phyloP scores from a whole-genome alignment of 257 asterid genomes.

The Jacaranda copaia region DNA sequence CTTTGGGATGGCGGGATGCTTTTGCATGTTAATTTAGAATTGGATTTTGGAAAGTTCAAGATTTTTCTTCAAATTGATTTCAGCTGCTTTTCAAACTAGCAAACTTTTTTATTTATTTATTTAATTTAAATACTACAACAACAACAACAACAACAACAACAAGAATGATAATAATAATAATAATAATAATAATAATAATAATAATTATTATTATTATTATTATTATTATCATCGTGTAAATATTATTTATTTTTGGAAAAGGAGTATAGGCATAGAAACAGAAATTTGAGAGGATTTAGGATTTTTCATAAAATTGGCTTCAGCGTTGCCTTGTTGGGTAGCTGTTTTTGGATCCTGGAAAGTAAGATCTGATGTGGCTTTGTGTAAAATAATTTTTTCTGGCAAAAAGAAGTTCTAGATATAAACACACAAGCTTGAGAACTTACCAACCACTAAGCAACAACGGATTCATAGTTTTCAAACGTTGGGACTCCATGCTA shows the following conservation, averaged over 20 bases:
- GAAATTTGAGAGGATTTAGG: neutral
- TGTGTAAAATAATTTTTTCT: neutral
- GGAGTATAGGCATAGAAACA: neutral
- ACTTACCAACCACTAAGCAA: neutral
- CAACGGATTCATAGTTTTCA: neutral
- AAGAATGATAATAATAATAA: too few relatives aligned
- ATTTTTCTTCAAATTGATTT: neutral
- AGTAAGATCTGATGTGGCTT: neutral
- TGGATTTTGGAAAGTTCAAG: neutral
- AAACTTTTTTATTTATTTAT: too few relatives aligned
- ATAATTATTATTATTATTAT: conserved; percentile 1
- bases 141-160: too few relatives aligned
- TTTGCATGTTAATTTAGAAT: conserved; percentile 21
- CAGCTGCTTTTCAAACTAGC: neutral
- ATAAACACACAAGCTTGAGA: neutral
- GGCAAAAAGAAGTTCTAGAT: neutral
- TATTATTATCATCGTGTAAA: neutral
- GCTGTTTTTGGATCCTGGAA: conserved; percentile 24
- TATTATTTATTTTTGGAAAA: neutral
- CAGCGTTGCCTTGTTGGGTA: neutral
- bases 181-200: too few relatives aligned
- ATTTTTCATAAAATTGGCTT: conserved; percentile 1
- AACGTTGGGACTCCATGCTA: too few relatives aligned
- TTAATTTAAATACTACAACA: too few relatives aligned
- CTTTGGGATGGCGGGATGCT: neutral